Evolutionary conservation across 257 asterid species (phyloP).

Genomic region (Anisodus acutangulus): DNA sequence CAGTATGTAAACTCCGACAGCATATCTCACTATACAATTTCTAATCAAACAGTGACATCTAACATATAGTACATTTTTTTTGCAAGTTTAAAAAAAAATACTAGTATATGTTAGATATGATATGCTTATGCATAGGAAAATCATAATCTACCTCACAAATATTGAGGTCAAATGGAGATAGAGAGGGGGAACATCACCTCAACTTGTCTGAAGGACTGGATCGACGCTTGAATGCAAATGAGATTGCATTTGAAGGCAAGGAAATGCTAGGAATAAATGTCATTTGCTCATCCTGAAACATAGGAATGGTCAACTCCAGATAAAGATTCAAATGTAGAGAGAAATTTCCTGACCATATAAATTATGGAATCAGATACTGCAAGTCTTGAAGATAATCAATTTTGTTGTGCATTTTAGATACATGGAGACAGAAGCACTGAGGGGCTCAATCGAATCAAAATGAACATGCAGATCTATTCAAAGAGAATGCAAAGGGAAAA

Average conservation of each 20-base stretch:
- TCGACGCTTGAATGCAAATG: conserved; percentile 83
- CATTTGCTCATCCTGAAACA: conserved; percentile 83
- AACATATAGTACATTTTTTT: background rate
- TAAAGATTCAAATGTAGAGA: conserved; percentile 27
- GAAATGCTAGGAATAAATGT: conserved; percentile 76
- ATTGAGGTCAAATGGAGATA: conserved; percentile 4
- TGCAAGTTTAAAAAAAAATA: too few species aligned
- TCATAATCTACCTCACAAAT: background rate
- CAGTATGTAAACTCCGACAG: background rate
- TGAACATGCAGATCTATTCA: background rate
- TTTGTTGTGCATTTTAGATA: background rate
- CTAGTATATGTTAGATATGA: background rate
- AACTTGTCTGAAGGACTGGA: conserved; percentile 82
- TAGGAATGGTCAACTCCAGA: conserved; percentile 28
- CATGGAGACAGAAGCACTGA: background rate
- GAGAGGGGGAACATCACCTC: conserved; percentile 56
- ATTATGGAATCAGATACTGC: conserved; percentile 17
- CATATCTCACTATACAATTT: background rate
- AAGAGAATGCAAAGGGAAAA: conserved; percentile 2
- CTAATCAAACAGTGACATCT: background rate
- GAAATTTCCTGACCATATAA: background rate
- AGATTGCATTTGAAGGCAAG: conserved; percentile 78
- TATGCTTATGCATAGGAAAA: conserved; percentile 5
- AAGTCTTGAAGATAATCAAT: background rate
- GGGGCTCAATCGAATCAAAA: background rate